Evolutionary conservation across 169 alveolate genomes (phyloP).

Genomic region (Eimeria maxima): DNA sequence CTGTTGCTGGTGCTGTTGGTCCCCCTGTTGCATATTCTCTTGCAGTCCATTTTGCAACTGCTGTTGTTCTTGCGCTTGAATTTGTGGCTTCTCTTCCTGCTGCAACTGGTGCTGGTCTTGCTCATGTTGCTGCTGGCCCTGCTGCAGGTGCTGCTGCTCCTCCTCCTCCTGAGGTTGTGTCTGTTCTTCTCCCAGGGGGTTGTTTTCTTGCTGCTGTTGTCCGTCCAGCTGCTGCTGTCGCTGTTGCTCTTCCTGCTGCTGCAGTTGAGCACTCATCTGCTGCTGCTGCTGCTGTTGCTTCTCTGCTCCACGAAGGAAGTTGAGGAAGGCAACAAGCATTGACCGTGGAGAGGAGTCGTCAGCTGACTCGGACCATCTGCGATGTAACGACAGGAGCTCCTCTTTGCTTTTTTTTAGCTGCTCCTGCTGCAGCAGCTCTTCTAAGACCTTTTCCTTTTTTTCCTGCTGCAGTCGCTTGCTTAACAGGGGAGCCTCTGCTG

Average conservation of each 20-base stretch:
- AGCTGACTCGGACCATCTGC: not conserved
- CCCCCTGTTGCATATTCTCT: not conserved
- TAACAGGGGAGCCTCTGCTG: not conserved
- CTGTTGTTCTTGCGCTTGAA: not conserved
- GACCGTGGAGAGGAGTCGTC: not conserved
- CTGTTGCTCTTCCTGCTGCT: not conserved
- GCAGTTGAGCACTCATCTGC: no score
- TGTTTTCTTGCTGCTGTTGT: not conserved
- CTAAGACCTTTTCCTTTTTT: not conserved
- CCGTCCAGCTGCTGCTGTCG: not conserved
- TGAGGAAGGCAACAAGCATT: not conserved
- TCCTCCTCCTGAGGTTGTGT: not conserved
- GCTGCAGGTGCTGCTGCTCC: not conserved
- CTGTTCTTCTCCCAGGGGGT: not conserved
- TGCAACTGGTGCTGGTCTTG: not conserved
- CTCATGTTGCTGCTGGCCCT: not conserved
- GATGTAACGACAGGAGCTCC: not conserved
- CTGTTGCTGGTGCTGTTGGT: not conserved
- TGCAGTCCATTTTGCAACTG: not conserved
- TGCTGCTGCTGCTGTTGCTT: not conserved
- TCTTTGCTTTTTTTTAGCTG: not conserved
- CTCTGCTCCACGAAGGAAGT: not conserved
- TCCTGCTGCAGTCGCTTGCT: not conserved
- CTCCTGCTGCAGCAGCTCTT: constrained; percentile 13
- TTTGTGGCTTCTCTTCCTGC: no score